Base-by-base conservation (phyloP, 768 basidiomycete species). In the Omphalotus guepiniiformis region DNA sequence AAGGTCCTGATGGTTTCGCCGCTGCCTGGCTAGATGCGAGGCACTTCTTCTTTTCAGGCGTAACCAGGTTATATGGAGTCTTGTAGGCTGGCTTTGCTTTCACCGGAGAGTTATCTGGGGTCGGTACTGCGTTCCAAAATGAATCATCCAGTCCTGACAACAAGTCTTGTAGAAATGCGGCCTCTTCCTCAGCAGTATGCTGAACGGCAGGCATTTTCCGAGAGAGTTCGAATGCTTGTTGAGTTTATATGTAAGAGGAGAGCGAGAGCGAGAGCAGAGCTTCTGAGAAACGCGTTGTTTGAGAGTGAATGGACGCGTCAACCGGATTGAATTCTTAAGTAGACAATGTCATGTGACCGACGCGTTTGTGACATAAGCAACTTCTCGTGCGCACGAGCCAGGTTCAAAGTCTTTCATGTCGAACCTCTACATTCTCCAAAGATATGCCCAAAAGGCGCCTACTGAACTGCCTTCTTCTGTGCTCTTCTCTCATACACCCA, bases 371-470 rank as follows among this genome's bases (percentile, higher is more conserved):
- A 15, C 15, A 3, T n/a, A 35, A 9, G 6, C 16, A 30, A 22
- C 19, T 6, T 38, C 7, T 34, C 19, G 38, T 15, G 4, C 18
- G 34, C 13, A n/a, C n/a, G n/a, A n/a, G 49, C 26, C 34, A 26
- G n/a, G 30, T n/a, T n/a, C n/a, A n/a, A n/a, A n/a, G n/a, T n/a
- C n/a, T n/a, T n/a, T n/a, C 21, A 76, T 75, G 73, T 65, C 76
- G 7, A 64, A 66, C 55, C 66, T 85, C 51, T 76, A 73, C 11
- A 68, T 82, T 49, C 65, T 90, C 42, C 78, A 79, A 41, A 67
- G 69, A 4, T 91, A 88, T 54, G 89, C 85, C 1, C 61, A 63
- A 47, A 64, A 67, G 42, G 67, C 75, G 37, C 79, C 82, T 7
- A 58, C 71, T 15, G 67, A 61, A 3, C 63, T 90, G 15, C 84